These are phyloP conservation scores for Chrysopogon serrulatus DNA, from an alignment of 176 grass and related monocot genomes.

Conservation along the genomic window DNA sequence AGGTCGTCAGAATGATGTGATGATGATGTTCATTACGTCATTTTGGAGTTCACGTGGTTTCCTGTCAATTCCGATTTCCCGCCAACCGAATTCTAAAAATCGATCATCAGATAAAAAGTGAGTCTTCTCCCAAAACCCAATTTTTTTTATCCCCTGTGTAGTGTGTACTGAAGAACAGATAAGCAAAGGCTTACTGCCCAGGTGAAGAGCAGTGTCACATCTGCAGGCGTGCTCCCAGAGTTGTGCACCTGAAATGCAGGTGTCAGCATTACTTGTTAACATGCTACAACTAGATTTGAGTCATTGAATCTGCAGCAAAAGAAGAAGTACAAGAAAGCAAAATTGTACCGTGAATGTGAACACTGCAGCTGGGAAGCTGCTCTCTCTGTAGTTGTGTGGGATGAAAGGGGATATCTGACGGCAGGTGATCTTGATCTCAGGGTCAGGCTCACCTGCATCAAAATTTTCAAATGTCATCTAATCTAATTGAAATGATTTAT, in stretches of 20 bases:
- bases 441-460: conserved; percentile 68
- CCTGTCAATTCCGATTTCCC: conserved; percentile 72
- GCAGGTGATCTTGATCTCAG: conserved; percentile 84
- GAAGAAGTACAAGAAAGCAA: background rate
- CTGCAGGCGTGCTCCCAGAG: conserved; percentile 62
- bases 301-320: background rate
- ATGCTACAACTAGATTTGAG: background rate
- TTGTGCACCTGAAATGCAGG: conserved; percentile 62
- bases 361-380: conserved; percentile 75
- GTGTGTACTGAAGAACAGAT: background rate
- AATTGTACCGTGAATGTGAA: conserved; percentile 74
- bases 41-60: conserved; percentile 77
- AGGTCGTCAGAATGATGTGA: background rate
- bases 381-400: conserved; percentile 87
- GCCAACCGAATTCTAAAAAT: conserved; percentile 89
- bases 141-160: background rate
- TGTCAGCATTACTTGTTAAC: background rate
- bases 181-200: conserved; percentile 72
- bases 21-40: conserved; percentile 50
- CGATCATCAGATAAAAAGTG: background rate
- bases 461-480: background rate
- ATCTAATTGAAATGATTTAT: background rate
- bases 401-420: conserved; percentile 92
- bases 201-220: conserved; percentile 86
- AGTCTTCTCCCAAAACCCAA: background rate